phyloP scores from a whole-genome alignment of 202 grass and related monocot genomes.

The Alloteropsis angusta region DNA sequence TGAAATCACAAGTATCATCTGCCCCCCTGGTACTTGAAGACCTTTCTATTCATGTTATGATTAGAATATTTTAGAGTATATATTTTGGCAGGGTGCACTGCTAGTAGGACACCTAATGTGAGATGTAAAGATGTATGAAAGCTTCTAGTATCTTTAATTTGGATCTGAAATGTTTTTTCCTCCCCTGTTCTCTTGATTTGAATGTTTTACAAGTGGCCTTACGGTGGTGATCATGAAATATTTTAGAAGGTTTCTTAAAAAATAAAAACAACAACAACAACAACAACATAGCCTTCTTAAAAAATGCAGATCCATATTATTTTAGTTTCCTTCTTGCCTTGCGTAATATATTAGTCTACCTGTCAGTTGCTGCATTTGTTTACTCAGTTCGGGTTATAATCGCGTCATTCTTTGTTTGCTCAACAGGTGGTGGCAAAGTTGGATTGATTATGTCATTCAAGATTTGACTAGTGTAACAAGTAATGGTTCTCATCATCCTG shows the following conservation, averaged over 20 bases:
- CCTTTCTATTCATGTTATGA: not conserved
- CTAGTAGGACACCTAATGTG: not conserved
- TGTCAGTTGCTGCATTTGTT: not conserved
- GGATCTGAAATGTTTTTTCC: not conserved
- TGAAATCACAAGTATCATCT: not conserved
- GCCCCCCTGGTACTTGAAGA: not conserved
- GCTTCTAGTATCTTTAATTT: not conserved
- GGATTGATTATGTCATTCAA: slow-evolving; percentile 95
- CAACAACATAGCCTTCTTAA: too few relatives aligned
- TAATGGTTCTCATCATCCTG: slow-evolving; percentile 67
- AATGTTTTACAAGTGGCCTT: not conserved
- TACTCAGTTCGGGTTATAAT: slow-evolving; percentile 10
- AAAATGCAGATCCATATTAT: not conserved
- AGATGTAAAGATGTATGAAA: not conserved
- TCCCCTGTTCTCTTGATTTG: not conserved
- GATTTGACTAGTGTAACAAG: slow-evolving; percentile 54
- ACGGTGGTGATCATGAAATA: not conserved
- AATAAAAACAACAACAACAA: too few relatives aligned
- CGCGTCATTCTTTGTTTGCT: slow-evolving; percentile 12
- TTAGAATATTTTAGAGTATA: not conserved
- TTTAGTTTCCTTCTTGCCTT: not conserved
- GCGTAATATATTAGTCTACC: not conserved
- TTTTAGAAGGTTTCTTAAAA: slow-evolving; percentile 8
- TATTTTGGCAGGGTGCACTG: not conserved
- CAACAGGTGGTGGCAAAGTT: slow-evolving; percentile 97